Conservation (phyloP, 176 grass and related monocot genomes). For the Zoysia pacifica region DNA sequence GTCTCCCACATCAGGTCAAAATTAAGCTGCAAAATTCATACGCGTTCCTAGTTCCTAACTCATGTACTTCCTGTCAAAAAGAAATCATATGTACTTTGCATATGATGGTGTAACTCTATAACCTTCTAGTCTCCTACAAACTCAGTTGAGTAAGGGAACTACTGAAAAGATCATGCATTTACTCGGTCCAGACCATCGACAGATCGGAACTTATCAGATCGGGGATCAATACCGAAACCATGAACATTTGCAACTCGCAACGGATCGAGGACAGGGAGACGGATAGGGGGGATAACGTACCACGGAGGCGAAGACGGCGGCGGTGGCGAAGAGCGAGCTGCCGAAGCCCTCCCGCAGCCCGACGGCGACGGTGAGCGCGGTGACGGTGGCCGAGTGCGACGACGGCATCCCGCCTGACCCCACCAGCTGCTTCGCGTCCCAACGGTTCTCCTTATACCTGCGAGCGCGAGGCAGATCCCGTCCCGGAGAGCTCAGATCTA, state of each 20-base stretch:
- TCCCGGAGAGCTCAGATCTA: slow-evolving; percentile 43
- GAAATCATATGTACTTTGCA: neutral
- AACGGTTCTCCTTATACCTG: slow-evolving; percentile 94
- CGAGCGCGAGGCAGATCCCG: slow-evolving; percentile 16
- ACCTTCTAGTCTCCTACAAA: neutral
- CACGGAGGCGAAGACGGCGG: slow-evolving; percentile 75
- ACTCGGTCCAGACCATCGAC: neutral
- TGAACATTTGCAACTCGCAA: neutral
- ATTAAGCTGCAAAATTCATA: neutral
- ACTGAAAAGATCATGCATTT: slow-evolving; percentile 20
- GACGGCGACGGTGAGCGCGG: slow-evolving; percentile 46
- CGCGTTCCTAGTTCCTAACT: neutral
- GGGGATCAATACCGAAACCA: neutral
- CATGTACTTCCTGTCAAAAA: neutral
- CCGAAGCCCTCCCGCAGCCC: neutral
- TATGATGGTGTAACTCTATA: neutral
- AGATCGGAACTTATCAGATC: neutral
- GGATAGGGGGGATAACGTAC: slow-evolving; percentile 37
- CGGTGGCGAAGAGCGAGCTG: neutral
- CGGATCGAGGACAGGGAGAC: neutral
- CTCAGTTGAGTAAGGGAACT: neutral
- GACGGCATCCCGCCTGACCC: slow-evolving; percentile 90
- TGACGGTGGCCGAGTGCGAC: slow-evolving; percentile 85
- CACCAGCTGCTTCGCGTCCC: slow-evolving; percentile 80
- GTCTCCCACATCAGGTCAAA: neutral